Evolutionary conservation across 1,284 basidiomycete genomes (phyloP).

Genomic region (Ceratobasidium sp.): DNA sequence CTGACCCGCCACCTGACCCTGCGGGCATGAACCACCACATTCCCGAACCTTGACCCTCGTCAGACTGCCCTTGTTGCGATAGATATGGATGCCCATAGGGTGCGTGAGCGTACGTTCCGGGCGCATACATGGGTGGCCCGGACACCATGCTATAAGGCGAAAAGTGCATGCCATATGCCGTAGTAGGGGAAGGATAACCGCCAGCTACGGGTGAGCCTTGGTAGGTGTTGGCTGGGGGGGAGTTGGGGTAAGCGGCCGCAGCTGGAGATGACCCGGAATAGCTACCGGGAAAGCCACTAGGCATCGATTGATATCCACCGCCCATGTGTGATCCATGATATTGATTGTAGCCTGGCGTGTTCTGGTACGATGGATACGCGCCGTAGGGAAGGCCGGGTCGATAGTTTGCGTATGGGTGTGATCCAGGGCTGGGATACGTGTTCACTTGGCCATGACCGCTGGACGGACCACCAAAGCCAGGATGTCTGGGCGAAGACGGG

Average conservation of each 20-base stretch:
- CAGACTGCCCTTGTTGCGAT: conserved; percentile 32
- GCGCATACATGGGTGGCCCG: conserved; percentile 44
- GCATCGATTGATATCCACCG: conserved; percentile 9
- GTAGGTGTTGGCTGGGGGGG: conserved; percentile 17
- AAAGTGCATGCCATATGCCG: conserved; percentile 37
- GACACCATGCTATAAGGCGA: conserved; percentile 40
- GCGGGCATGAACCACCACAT: conserved; percentile 46
- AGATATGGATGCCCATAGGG: conserved; percentile 43
- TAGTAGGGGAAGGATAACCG: conserved; percentile 32
- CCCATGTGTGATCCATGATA: conserved; percentile 27
- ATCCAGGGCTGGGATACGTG: conserved; percentile 32
- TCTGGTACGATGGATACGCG: conserved; percentile 33
- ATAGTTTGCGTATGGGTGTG: conserved; percentile 16
- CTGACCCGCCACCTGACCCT: background rate
- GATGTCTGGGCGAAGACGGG: conserved; percentile 26
- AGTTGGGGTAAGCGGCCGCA: conserved; percentile 15
- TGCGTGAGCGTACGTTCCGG: conserved; percentile 37
- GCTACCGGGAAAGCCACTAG: background rate
- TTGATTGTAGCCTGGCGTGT: conserved; percentile 16
- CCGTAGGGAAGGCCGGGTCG: conserved; percentile 34
- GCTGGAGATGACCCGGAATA: conserved; percentile 20
- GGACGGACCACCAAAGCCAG: conserved; percentile 4
- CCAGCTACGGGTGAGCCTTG: conserved; percentile 27
- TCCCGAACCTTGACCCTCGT: conserved; percentile 28
- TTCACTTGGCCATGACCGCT: conserved; percentile 16